Conservation (phyloP, 257 asterid species). For the Solanum medicagineum region DNA sequence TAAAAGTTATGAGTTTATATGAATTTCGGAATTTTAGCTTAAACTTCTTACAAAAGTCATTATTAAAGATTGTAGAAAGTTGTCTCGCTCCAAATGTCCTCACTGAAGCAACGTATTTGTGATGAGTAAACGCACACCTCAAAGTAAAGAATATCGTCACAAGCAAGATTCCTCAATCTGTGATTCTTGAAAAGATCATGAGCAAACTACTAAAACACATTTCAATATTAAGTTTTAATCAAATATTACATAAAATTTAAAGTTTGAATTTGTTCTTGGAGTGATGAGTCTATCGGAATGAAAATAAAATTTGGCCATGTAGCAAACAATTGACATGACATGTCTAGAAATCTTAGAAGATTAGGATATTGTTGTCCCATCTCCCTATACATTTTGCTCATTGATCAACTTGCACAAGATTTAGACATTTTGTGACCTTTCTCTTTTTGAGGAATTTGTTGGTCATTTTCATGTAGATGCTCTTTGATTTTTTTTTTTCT, state of each 20-base stretch:
- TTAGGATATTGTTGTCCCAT: neutral
- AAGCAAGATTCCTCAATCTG: neutral
- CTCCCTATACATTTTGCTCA: neutral
- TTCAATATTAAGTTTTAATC: neutral
- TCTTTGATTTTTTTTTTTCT: neutral
- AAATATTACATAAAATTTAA: accelerated
- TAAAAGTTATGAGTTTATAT: neutral
- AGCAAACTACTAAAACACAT: neutral
- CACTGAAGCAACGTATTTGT: too few relatives aligned
- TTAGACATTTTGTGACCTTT: neutral
- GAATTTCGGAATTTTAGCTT: accelerated
- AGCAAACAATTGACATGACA: neutral
- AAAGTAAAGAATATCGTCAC: neutral
- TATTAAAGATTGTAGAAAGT: too few relatives aligned
- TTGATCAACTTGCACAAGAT: neutral
- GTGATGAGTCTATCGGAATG: accelerated
- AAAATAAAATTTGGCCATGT: neutral
- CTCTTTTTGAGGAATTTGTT: neutral
- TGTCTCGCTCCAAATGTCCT: too few relatives aligned
- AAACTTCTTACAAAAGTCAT: neutral
- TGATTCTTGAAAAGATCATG: neutral
- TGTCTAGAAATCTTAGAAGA: neutral
- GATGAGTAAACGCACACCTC: neutral
- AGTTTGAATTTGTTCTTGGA: too few relatives aligned
- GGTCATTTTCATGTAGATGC: neutral